Conservation (phyloP, 306 rosid species). For the Prunus mira region DNA sequence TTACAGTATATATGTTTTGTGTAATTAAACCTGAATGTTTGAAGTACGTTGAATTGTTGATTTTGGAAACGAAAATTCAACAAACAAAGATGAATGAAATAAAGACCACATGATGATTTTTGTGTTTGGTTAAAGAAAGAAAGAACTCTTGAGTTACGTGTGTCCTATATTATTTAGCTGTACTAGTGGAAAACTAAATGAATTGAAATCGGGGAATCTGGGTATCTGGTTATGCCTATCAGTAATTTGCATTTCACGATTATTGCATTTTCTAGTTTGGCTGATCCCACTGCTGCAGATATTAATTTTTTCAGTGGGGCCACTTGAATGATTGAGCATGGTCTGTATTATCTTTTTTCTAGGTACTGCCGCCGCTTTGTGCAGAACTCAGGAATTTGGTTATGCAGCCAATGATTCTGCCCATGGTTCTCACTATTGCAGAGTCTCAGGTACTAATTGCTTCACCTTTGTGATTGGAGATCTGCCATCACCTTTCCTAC, state of each 20-base stretch:
- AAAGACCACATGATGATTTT: background rate
- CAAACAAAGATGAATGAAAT: background rate
- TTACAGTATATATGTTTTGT: background rate
- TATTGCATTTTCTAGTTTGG: slow-evolving; percentile 2
- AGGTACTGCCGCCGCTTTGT: slow-evolving; percentile 99
- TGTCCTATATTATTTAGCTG: background rate
- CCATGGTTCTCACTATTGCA: slow-evolving; percentile 98
- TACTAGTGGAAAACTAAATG: background rate
- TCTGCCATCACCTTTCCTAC: background rate
- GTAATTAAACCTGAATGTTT: background rate
- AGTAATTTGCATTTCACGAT: background rate
- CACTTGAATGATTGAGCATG: slow-evolving; percentile 9
- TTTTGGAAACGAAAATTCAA: background rate
- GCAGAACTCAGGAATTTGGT: slow-evolving; percentile 97
- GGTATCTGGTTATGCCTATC: background rate
- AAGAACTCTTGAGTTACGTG: background rate
- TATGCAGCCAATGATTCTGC: slow-evolving; percentile 95
- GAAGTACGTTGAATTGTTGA: background rate
- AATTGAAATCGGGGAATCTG: background rate
- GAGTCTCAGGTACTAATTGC: slow-evolving; percentile 82
- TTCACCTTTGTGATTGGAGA: background rate
- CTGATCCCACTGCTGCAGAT: background rate
- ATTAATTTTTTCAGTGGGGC: background rate
- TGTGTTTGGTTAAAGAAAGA: background rate
- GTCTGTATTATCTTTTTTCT: slow-evolving; percentile 31